phyloP scores from a whole-genome alignment of 1,284 basidiomycete species.

The Cutaneotrichosporon daszewskae region DNA sequence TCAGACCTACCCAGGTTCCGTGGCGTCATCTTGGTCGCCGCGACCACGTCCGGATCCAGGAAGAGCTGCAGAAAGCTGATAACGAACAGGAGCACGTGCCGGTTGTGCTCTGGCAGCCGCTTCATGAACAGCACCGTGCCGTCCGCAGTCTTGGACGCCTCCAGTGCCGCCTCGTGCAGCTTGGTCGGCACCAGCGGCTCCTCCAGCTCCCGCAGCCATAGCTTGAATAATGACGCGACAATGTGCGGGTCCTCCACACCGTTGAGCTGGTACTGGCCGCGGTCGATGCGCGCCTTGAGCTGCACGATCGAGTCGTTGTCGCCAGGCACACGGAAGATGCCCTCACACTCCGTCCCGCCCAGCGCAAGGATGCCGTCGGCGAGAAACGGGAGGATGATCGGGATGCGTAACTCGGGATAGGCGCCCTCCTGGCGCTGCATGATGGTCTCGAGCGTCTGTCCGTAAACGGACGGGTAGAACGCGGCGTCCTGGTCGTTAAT shows the following conservation, averaged over 20 bases:
- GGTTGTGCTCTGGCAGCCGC: constrained; percentile 72
- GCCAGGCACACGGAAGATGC: constrained; percentile 84
- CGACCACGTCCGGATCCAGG: constrained; percentile 64
- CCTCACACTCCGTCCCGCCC: constrained; percentile 74
- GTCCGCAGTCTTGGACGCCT: constrained; percentile 56
- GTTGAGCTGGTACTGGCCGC: constrained; percentile 74
- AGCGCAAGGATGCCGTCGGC: constrained; percentile 81
- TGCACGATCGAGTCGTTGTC: constrained; percentile 78
- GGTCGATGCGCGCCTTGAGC: constrained; percentile 78
- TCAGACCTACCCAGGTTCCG: constrained; percentile 35
- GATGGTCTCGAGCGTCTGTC: constrained; percentile 75
- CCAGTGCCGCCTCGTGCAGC: constrained; percentile 63
- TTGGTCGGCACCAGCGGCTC: constrained; percentile 74
- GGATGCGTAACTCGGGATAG: constrained; percentile 75
- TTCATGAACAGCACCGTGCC: constrained; percentile 68
- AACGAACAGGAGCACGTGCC: constrained; percentile 75
- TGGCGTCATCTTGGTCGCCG: constrained; percentile 73
- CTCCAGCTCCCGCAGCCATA: constrained; percentile 83
- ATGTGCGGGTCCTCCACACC: constrained; percentile 80
- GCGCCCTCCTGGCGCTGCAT: constrained; percentile 75
- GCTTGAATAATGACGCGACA: constrained; percentile 77
- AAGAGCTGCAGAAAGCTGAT: constrained; percentile 86
- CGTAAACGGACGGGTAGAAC: constrained; percentile 88
- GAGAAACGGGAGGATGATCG: constrained; percentile 85
- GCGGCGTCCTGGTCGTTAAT: constrained; percentile 63